Base-by-base conservation (phyloP, 1,284 basidiomycete species). In the Macrocystidia cucumis region DNA sequence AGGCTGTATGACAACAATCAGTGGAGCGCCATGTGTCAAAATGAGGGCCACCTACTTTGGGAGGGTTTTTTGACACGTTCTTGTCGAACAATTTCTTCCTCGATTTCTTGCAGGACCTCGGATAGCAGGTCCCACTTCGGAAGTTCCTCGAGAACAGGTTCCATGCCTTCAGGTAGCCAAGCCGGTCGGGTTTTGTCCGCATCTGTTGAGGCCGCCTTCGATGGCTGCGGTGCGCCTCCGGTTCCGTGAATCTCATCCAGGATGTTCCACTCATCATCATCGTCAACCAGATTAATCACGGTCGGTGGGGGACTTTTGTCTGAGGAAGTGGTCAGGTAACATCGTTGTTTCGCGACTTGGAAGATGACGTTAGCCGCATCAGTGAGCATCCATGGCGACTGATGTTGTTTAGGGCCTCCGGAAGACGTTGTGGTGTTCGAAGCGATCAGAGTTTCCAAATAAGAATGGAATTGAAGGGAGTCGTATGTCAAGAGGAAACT, bases 41-140 rank as follows among this genome's bases (percentile, higher is more conserved):
- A 31, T 13, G 29, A n/a, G 24, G 19, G 7, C 2, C 24, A 29
- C 49, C 30, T 39, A 60, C 60, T 27, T 8, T 44, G 41, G 20
- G 55, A 52, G 4, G 61, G 48, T 33, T 55, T 50, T 43, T 60
- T 46, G 57, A 57, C 29, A 19, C 64, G 65, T 44, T 76, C 74
- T 47, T 74, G 68, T 36, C 72, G 61, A 39, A 85, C 64, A 34
- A 92, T 87, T 46, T 92, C 88, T 42, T 83, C 81, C 57, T 98
- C 96, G 4, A 93, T 86, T 62, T 99, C 96, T 43, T 91, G 74
- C 32, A 99, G 55, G 0, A 96, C 74, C 9, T 92, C 88, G 0
- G 80, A 75, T 3, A 99, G 63, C 3, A 97, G 58, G 34, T 72
- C 73, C 95, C 96, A 98, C 54, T 99, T 99, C 0, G 95, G 95